Evolutionary conservation across 352 stramenopile genomes (phyloP), one percentile per base, ranked within the genome.

Genomic region (Phytophthora rubi): DNA sequence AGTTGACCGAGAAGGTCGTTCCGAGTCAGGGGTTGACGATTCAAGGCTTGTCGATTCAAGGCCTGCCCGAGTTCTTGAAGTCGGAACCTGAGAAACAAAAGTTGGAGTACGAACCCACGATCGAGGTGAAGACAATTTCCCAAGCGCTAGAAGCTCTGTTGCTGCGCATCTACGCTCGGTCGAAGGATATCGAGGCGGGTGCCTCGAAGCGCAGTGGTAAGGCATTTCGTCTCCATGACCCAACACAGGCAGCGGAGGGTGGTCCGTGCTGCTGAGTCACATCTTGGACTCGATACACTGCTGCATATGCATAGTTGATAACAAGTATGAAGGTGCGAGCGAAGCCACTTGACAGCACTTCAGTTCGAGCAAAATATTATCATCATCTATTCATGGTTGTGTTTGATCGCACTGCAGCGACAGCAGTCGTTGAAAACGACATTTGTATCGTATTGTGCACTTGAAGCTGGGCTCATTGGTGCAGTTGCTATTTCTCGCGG

Each of bases 131-230:
- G 59, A 87, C 76, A 0, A 76, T 91, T 23, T 77, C 80, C 9
- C 73, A 88, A 56, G 83, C 82, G 6, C 73, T 93, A 13, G 85
- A 93, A 56, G 80, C 83, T 16, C 83, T 93, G 15, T 61, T 93
- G 23, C 30, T 91, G 12, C 77, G 80, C 32, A 90, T 91, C 65
- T 91, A 90, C 68, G 77, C 80, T 59, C 83, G 83, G n/a, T 89
- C 83, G 26, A 87, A 87, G 59, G 66, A 90, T 67, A 86, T 89
- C 57, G 37, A 65, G 4, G 81, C 80, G 0, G 81, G 79, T 9
- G 83, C 73, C 1, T 74, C 62, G 51, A 89, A 88, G 60, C 76
- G 74, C n/a, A 84, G 73, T 28, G 83, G 81, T 18, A 65, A 63
- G 8, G 49, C 69, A 2, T 89, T 90, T 68, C 77, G 79, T 35